These are phyloP conservation scores for Monosporascus ibericus DNA, from an alignment of 2,329 filamentous ascomycete genomes.

Conservation along the genomic window DNA sequence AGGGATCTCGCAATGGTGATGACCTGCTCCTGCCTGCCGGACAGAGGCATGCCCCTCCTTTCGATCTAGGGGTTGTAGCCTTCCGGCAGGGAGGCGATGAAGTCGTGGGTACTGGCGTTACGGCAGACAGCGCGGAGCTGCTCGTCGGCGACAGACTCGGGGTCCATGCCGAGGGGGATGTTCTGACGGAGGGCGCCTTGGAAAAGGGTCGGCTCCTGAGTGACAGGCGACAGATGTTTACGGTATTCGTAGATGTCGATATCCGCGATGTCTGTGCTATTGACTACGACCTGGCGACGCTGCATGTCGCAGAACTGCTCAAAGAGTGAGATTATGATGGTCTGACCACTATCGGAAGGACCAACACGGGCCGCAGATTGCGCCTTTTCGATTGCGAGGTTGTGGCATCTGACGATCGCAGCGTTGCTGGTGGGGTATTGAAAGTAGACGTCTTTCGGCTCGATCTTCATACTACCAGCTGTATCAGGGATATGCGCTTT, in stretches of 20 bases:
- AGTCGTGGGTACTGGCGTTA: slow-evolving; percentile 60
- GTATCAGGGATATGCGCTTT: slow-evolving; percentile 34
- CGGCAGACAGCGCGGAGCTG: slow-evolving; percentile 43
- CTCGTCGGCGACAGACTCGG: slow-evolving; percentile 43
- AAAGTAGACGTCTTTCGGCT: slow-evolving; percentile 52
- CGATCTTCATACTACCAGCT: slow-evolving; percentile 47
- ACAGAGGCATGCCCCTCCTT: slow-evolving; percentile 34
- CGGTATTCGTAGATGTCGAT: slow-evolving; percentile 58
- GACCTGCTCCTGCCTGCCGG: slow-evolving; percentile 64
- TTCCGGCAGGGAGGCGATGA: slow-evolving; percentile 52
- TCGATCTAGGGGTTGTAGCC: slow-evolving; percentile 59
- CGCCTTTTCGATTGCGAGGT: slow-evolving; percentile 58
- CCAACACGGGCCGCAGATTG: slow-evolving; percentile 68
- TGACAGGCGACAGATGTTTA: slow-evolving; percentile 57
- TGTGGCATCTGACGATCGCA: slow-evolving; percentile 54
- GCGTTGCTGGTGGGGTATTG: slow-evolving; percentile 53
- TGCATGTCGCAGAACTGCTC: slow-evolving; percentile 66
- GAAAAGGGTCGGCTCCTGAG: slow-evolving; percentile 67
- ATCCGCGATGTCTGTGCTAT: slow-evolving; percentile 51
- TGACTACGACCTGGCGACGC: slow-evolving; percentile 58
- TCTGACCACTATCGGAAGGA: slow-evolving; percentile 62
- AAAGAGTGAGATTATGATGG: slow-evolving; percentile 59
- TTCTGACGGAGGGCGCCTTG: slow-evolving; percentile 53
- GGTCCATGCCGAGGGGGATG: slow-evolving; percentile 54
- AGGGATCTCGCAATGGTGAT: slow-evolving; percentile 52